Base-by-base conservation (phyloP, 2,329 filamentous ascomycete genomes). In the Neonectria magnoliae region DNA sequence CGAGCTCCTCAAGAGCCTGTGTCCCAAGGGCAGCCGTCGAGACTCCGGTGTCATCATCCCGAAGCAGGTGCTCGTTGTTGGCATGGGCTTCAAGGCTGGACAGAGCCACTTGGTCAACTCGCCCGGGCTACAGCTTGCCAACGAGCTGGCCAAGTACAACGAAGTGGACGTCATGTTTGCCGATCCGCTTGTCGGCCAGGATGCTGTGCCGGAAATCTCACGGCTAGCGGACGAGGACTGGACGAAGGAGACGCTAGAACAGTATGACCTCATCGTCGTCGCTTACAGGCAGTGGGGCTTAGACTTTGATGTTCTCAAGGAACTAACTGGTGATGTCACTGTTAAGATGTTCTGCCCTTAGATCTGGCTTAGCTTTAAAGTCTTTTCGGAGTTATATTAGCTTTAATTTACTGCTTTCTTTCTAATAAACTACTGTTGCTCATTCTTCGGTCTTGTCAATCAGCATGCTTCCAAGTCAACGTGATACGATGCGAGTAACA, bases 101-200 rank as follows among this genome's bases (percentile, higher is more conserved):
- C 70, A 72, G 18, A 67, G 62, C 11, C 68, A 73, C 7, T 60
- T 73, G 1, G 65, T 68, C 45, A 71, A 72, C 57, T 72, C 70
- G 0, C 68, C 70, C 3, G 70, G 65, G 1, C 59, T 72, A 0
- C 57, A 67, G 4, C 60, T 72, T 1, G 70, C 67, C 0, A 54
- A 27, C n/a, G 61, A 70, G 27, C 60, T 72, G 1, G 27, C 60
- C 41, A 64, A 47, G 45, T 70, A 68, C 1, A 6, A 31, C 8
- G 47, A 62, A 0, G 22, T 73, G 5, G 65, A 72, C 1, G 68
- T 71, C 2, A 38, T 36, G 3, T 73, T 70, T 9, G 71, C 70
- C 0, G 68, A 73, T 16, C 54, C 71, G 1, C 47, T 73, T 1
- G 71, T 72, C n/a, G 52, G 29, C 11, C 71, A 73, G 33, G 10